Base-by-base conservation (phyloP, 345 rosid genomes). In the Capsella bursapastoris region DNA sequence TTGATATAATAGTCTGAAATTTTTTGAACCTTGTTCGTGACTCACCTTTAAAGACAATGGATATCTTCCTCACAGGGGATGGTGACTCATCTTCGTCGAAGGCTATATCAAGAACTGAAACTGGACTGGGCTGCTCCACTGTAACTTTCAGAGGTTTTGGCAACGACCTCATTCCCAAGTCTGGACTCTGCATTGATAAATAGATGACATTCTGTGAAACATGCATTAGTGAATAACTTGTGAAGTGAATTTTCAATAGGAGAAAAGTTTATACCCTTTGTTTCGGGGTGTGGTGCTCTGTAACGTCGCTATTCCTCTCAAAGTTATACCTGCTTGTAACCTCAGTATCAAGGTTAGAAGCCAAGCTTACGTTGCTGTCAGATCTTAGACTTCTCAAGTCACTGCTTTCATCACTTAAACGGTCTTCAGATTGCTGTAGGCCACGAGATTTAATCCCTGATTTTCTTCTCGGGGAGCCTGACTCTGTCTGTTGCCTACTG, bases 61-160 rank as follows among this genome's bases (percentile, higher is more conserved):
- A 80, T 80, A 77, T 87, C 83, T 85, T 92, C 78, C 84, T 86
- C 80, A 90, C 85, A 2, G 97, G 97, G 34, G 95, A 92, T 70
- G 97, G 97, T 63, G 85, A 81, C 59, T 90, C 97, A 65, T 92
- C 97, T 67, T 76, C 77, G 15, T 79, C 84, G 77, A 88, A 85
- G 78, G 89, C 64, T 68, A 91, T 86, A 79, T 91, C 97, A n/a
- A 94, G 97, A 69, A 94, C 92, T 34, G 98, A 90, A 67, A 91
- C 84, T 4, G 97, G 98, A 71, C 98, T 94, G 6, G 98, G 97
- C 72, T 94, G 97, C 77, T 94, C 92, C 41, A 83, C 78, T 22
- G 89, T 68, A 68, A 74, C 67, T 71, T 64, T 76, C 51, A 75
- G 72, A 65, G 75, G 82, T 79, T 85, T 86, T 59, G 82, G 81